Conservation (phyloP, 257 asterid genomes). For the Orobanche coerulescens region DNA sequence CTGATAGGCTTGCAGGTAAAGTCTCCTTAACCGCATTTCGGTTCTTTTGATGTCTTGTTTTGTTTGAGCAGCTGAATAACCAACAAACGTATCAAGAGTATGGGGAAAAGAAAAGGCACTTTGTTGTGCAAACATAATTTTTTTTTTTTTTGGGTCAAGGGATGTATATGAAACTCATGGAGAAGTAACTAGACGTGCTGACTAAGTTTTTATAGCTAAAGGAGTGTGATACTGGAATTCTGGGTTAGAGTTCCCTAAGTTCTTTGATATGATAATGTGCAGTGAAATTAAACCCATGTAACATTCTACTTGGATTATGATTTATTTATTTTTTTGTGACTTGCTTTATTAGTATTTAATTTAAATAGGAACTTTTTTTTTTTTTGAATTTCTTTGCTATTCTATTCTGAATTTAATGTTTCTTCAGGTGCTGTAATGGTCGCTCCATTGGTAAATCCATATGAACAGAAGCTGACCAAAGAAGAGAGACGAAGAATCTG, state of each 20-base stretch:
- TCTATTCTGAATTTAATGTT: slow-evolving; percentile 16
- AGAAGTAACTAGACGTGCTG: not conserved
- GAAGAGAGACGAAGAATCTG: slow-evolving; percentile 71
- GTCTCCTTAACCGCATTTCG: slow-evolving; percentile 1
- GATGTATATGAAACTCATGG: not conserved
- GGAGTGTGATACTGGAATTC: not conserved
- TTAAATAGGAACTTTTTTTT: not conserved
- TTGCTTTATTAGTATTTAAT: not conserved
- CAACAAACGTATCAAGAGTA: not conserved
- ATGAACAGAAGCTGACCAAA: slow-evolving; percentile 70
- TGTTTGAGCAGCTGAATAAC: not conserved
- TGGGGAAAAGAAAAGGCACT: not conserved
- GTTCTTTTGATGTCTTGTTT: not conserved
- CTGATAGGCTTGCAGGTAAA: slow-evolving; percentile 82
- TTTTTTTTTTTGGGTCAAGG: not conserved
- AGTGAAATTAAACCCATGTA: not conserved
- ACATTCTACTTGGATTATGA: not conserved
- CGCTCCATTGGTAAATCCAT: slow-evolving; percentile 91
- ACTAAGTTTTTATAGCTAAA: no score
- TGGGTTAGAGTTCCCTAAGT: not conserved
- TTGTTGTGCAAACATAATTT: not conserved
- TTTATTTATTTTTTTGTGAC: not conserved
- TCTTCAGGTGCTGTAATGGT: slow-evolving; percentile 82
- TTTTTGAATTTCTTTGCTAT: not conserved
- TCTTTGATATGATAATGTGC: not conserved